A percentile compares a stretch with the other conserved stretches of the same genome.
Evolutionary conservation across 192 early-diverging fungal species (phyloP).

Genomic region (Phlyctochytrium arcticum): DNA sequence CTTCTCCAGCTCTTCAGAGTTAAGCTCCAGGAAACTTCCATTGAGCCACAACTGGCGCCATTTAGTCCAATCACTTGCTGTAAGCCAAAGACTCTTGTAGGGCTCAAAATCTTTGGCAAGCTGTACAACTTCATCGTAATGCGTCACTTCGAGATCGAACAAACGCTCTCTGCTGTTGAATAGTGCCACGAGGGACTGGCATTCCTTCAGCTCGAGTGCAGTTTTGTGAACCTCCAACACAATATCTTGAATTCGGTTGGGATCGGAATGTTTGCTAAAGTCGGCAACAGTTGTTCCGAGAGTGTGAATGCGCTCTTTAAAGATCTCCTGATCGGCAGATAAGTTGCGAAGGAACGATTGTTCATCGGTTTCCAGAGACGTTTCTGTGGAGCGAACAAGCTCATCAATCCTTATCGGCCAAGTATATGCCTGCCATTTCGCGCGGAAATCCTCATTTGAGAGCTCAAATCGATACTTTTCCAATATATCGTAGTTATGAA

Average conservation of each 20-base stretch:
- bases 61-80: slow-evolving; percentile 55
- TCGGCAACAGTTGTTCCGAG: slow-evolving; percentile 47
- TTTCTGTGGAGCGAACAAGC: slow-evolving; percentile 42
- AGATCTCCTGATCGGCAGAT: slow-evolving; percentile 57
- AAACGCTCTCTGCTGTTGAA: slow-evolving; percentile 56
- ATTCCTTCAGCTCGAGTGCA: slow-evolving; percentile 51
- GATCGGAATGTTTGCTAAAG: slow-evolving; percentile 49
- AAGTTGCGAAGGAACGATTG: slow-evolving; percentile 46
- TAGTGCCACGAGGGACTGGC: slow-evolving; percentile 42
- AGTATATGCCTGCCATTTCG: slow-evolving; percentile 46
- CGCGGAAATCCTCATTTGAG: slow-evolving; percentile 56
- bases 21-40: slow-evolving; percentile 53
- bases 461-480: slow-evolving; percentile 54
- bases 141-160: slow-evolving; percentile 54
- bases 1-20: slow-evolving; percentile 57
- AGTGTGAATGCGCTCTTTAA: slow-evolving; percentile 53
- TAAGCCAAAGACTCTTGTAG: slow-evolving; percentile 54
- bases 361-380: slow-evolving; percentile 48
- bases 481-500: slow-evolving; percentile 51
- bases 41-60: slow-evolving; percentile 51
- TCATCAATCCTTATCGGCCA: slow-evolving; percentile 58
- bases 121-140: slow-evolving; percentile 53
- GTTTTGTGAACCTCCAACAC: slow-evolving; percentile 50
- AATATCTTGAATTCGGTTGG: slow-evolving; percentile 46
- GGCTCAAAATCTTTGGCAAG: slow-evolving; percentile 57